These are phyloP conservation scores for Emericellopsis cladophorae DNA, from an alignment of 2,329 filamentous ascomycete species.

Conservation along the genomic window DNA sequence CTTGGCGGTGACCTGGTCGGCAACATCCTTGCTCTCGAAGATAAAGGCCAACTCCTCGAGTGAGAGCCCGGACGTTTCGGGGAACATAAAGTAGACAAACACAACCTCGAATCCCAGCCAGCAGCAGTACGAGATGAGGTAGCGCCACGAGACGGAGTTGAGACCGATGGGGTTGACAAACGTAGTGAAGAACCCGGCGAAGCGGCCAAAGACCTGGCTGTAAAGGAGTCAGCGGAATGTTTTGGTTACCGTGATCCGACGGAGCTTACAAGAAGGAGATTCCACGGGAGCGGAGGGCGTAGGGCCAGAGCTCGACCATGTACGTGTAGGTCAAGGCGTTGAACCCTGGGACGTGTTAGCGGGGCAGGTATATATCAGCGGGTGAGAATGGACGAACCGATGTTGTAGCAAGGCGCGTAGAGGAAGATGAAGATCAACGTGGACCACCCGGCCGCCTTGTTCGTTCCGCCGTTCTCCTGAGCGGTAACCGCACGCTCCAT, in stretches of 20 bases:
- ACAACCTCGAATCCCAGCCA: constrained; percentile 13
- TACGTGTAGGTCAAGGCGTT: constrained; percentile 53
- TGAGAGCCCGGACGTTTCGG: constrained; percentile 63
- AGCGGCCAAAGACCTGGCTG: constrained; percentile 25
- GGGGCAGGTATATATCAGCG: no score
- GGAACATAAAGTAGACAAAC: constrained; percentile 67
- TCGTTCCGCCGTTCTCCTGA: constrained; percentile 10
- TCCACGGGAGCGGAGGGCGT: constrained; percentile 37
- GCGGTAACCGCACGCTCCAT: constrained; percentile 21
- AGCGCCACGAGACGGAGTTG: constrained; percentile 7
- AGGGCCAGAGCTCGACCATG: constrained; percentile 44
- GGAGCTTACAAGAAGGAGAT: constrained; percentile 26
- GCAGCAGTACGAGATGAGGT: constrained; percentile 9
- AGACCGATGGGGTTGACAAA: constrained; percentile 11
- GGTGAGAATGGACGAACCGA: constrained; percentile 21
- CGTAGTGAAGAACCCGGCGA: constrained; percentile 8
- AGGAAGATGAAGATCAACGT: constrained; percentile 47
- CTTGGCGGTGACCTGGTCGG: constrained; percentile 12
- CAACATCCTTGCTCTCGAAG: constrained; percentile 16
- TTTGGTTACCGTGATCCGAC: background rate
- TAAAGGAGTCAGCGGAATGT: background rate
- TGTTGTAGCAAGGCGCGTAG: constrained; percentile 47
- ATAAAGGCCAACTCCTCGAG: constrained; percentile 46
- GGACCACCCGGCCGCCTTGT: constrained; percentile 19
- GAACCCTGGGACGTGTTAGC: constrained; percentile 18